A percentile compares a stretch with the other conserved stretches of the same genome.
These are phyloP conservation scores for Gigaspora rosea DNA, from an alignment of 192 early-diverging fungal species.

Conservation along the genomic window DNA sequence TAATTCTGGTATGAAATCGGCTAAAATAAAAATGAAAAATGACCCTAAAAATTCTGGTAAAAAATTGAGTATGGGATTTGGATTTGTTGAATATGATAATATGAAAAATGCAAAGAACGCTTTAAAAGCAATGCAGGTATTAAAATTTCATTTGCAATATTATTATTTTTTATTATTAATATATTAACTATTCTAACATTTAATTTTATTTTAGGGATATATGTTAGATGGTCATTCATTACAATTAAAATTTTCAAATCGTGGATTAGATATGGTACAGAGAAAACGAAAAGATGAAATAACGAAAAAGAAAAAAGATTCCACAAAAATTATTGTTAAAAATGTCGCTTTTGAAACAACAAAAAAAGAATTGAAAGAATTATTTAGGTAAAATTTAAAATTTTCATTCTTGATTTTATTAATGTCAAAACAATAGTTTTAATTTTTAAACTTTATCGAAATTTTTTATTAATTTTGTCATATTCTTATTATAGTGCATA, in stretches of 20 bases:
- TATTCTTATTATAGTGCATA: no score
- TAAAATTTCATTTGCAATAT: no score
- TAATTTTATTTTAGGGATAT: neutral
- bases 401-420: neutral
- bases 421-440: neutral
- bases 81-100: no score
- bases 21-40: no score
- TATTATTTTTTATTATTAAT: neutral
- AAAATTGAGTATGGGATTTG: no score
- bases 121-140: slow-evolving; percentile 81
- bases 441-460: slow-evolving; percentile 44
- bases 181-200: neutral
- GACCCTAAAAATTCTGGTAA: no score
- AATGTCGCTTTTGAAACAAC: slow-evolving; percentile 98
- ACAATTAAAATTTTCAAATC: slow-evolving; percentile 88
- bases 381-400: slow-evolving; percentile 58
- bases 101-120: slow-evolving; percentile 82
- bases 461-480: no score
- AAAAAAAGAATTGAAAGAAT: no score
- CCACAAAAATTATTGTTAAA: slow-evolving; percentile 87
- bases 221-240: slow-evolving; percentile 90
- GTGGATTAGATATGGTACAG: slow-evolving; percentile 28
- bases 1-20: no score
- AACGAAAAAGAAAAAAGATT: slow-evolving; percentile 56
- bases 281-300: slow-evolving; percentile 39